phyloP scores from a whole-genome alignment of 805 yeast genomes.

The Monosporozyma aerobia region DNA sequence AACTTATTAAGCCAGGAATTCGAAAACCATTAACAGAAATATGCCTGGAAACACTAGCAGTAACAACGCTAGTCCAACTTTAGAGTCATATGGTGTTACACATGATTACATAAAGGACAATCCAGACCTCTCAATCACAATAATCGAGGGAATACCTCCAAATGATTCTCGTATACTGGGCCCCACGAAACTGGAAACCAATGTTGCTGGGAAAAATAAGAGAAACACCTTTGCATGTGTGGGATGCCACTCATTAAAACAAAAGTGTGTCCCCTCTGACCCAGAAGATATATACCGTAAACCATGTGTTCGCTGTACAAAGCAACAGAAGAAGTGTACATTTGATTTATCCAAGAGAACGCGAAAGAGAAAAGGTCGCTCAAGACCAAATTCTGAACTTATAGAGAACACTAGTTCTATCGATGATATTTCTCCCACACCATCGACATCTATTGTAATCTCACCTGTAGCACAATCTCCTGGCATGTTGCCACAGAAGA shows the following conservation, averaged over 20 bases:
- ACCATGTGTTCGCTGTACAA: constrained; percentile 67
- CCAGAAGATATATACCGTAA: constrained; percentile 40
- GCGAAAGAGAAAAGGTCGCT: constrained; percentile 31
- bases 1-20: neutral
- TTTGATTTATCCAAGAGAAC: constrained; percentile 54
- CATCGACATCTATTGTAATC: neutral
- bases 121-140: constrained; percentile 1
- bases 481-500: neutral
- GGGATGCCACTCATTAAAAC: constrained; percentile 70
- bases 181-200: constrained; percentile 18
- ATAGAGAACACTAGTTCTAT: neutral
- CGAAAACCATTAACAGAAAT: neutral
- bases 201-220: constrained; percentile 20
- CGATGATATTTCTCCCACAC: neutral
- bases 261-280: constrained; percentile 66
- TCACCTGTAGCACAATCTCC: neutral
- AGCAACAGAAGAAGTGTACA: constrained; percentile 54
- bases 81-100: neutral
- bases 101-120: neutral
- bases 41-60: neutral
- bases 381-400: constrained; percentile 11
- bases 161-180: constrained; percentile 18
- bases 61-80: neutral
- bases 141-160: constrained; percentile 17
- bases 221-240: constrained; percentile 31